Base-by-base conservation (phyloP, 1,139 yeast species). In the Debaryomyces coudertii region DNA sequence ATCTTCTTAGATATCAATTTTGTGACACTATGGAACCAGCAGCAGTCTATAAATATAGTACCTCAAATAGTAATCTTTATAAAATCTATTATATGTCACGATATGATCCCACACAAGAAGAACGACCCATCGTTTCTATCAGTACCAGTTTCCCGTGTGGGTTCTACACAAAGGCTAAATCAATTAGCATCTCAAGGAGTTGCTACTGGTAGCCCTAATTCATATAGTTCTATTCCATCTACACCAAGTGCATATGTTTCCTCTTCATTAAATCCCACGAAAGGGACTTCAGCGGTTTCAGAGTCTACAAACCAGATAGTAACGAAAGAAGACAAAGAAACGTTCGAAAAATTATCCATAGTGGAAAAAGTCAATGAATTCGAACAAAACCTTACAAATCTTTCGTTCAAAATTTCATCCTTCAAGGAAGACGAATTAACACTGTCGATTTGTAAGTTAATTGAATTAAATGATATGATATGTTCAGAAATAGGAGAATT, bases 221-320 rank as follows among this genome's bases (percentile, higher is more conserved):
- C 58, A 24, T 52, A 56, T 23, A 46, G 54, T 9, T 58, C 66
- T 3, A 61, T 64, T 30, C 72, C 75, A 4, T 50, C 68, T 3
- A 69, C 69, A 0, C 68, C 73, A 1, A 59, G 57, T 34, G 61
- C 64, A 18, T 68, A 68, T 47, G 64, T 68, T 8, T 58, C 71
- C 8, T 70, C 77, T 4, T 69, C 77, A 15, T 60, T 73, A 30
- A 73, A 73, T 49, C 79, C 78, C 5, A 61, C 58, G 28, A 60
- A 64, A 49, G 66, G 66, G 47, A 51, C 55, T 12, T 68, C 68
- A 24, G 57, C 62, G 33, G 55, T 62, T 15, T 48, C 64, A 20
- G 52, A 58, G 29, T 50, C 33, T 4, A 27, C 30, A 4, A 25
- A 20, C 8, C 53, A 44, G 43, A 45, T 50, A 50, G 53, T 42